Conservation (phyloP, 2,329 filamentous ascomycete species). For the Thielaviopsis populi region DNA sequence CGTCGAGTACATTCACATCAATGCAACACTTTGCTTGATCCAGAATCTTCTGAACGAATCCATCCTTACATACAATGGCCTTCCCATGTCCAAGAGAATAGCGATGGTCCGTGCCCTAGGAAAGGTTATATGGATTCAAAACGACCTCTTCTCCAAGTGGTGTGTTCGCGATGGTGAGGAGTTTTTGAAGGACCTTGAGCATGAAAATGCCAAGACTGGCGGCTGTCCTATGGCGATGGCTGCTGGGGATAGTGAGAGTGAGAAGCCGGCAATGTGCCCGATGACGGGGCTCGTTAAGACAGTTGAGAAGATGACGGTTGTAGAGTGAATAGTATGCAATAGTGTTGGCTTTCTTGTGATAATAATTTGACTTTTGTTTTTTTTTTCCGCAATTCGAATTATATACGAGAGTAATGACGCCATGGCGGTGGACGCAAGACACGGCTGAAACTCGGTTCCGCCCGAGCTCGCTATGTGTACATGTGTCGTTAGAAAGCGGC, state of each 20-base stretch:
- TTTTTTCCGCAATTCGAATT: neutral
- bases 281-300: conserved; percentile 1
- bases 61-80: conserved; percentile 53
- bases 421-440: no score
- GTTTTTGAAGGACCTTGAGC: conserved; percentile 22
- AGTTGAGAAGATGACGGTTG: conserved; percentile 1
- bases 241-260: neutral
- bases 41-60: conserved; percentile 66
- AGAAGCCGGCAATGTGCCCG: conserved; percentile 3
- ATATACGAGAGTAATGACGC: neutral
- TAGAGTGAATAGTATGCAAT: neutral
- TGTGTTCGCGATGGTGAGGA: conserved; percentile 57
- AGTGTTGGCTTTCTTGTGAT: neutral
- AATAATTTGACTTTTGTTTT: neutral
- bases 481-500: no score
- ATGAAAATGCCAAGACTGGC: neutral
- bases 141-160: conserved; percentile 75
- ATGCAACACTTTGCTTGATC: conserved; percentile 56
- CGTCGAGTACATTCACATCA: conserved; percentile 68
- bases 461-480: no score
- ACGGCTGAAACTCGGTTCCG: no score
- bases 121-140: conserved; percentile 80
- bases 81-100: conserved; percentile 53
- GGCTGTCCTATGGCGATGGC: conserved; percentile 1
- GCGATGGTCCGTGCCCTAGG: conserved; percentile 59